These are phyloP conservation scores for Neurospora cerealis DNA, from an alignment of 495 filamentous ascomycete genomes.

Conservation along the genomic window DNA sequence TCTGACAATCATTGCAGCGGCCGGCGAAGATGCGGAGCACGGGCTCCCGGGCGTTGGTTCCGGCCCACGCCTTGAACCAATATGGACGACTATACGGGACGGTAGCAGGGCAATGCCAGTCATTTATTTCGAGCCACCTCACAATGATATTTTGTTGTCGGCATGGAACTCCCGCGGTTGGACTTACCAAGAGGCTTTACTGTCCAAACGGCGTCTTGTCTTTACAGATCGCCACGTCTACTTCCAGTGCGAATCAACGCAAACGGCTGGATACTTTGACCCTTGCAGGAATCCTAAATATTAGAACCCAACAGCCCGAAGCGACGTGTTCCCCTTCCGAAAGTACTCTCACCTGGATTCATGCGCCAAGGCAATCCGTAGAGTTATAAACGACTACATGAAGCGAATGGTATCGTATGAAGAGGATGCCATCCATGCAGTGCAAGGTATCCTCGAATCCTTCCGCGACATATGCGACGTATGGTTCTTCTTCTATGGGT, in stretches of 20 bases:
- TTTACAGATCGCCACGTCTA: conserved; percentile 22
- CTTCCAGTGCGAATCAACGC: conserved; percentile 24
- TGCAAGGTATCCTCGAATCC: background rate
- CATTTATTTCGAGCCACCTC: background rate
- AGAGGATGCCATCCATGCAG: background rate
- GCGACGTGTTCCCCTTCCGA: background rate
- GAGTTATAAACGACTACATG: background rate
- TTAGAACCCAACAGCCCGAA: too few species aligned
- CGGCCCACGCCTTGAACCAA: background rate
- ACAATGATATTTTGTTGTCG: background rate
- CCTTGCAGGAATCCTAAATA: too few species aligned
- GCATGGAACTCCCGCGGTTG: conserved; percentile 24
- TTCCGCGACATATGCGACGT: background rate
- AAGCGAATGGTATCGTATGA: background rate
- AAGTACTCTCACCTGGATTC: too few species aligned
- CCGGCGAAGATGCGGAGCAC: background rate
- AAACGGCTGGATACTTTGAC: background rate
- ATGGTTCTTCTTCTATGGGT: background rate
- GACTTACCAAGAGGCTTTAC: conserved; percentile 32
- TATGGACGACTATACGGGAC: background rate
- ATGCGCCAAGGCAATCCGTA: too few species aligned
- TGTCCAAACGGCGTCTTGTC: conserved; percentile 15
- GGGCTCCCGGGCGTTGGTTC: background rate
- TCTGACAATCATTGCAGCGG: background rate
- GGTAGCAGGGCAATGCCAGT: background rate